Conservation (phyloP, 352 stramenopile genomes). For the Lagenidium giganteum region DNA sequence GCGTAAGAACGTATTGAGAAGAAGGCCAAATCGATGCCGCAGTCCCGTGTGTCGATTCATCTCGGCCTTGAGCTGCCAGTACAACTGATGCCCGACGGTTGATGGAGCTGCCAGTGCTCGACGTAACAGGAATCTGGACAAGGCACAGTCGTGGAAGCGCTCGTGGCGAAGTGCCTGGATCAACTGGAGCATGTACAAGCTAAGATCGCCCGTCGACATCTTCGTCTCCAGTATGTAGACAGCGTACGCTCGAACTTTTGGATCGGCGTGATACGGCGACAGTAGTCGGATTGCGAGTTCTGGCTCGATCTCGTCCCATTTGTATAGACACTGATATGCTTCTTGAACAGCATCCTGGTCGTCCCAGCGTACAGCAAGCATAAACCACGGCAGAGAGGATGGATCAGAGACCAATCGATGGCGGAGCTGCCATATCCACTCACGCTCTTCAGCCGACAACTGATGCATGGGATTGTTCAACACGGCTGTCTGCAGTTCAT, state of each 20-base stretch:
- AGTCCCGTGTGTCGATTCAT: slow-evolving; percentile 5
- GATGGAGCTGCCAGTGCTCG: slow-evolving; percentile 3
- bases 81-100: slow-evolving; percentile 13
- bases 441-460: slow-evolving; percentile 10
- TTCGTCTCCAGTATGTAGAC: slow-evolving; percentile 13
- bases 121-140: slow-evolving; percentile 15
- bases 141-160: slow-evolving; percentile 7
- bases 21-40: slow-evolving; percentile 9
- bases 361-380: slow-evolving; percentile 41
- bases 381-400: slow-evolving; percentile 30
- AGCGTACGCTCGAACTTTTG: slow-evolving; percentile 13
- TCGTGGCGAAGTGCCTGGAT: slow-evolving; percentile 25
- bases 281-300: slow-evolving; percentile 16
- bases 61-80: slow-evolving; percentile 18
- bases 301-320: slow-evolving; percentile 16
- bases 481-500: background rate
- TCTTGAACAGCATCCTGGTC: slow-evolving; percentile 20
- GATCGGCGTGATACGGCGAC: slow-evolving; percentile 3
- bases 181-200: slow-evolving; percentile 23
- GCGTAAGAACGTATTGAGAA: slow-evolving; percentile 11
- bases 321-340: slow-evolving; percentile 30
- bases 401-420: slow-evolving; percentile 12
- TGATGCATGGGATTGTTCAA: slow-evolving; percentile 19
- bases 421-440: slow-evolving; percentile 14
- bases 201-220: background rate